Evolutionary conservation across 805 yeast species (phyloP), one percentile per base, ranked within the genome.

Genomic region (Wickerhamomyces sydowiorum): DNA sequence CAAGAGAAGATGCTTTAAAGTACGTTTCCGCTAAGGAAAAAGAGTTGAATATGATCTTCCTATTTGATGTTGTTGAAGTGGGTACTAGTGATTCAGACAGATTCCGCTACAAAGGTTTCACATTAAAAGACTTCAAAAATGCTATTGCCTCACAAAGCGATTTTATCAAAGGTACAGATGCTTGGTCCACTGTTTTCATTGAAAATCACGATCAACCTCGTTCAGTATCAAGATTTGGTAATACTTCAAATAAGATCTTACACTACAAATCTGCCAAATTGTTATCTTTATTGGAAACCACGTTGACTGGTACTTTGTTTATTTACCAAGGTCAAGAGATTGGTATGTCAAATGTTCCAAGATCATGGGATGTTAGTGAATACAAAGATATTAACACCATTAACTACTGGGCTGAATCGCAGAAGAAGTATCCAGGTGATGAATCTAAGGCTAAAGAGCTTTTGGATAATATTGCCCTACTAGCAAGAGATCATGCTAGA

Each of bases 121-220:
- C 40, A 15, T 56, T 72, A 48, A 49, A 56, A 10, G 71, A 71
- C 15, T 62, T 69, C 53, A 74, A 74, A 51, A 54, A 62, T 27
- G 69, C 73, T 7, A 49, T 72, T 32, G 44, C 54, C 36, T 56
- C 45, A 17, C 62, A 63, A 51, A 56, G 64, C 43, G 55, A 53
- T 7, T 71, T 70, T 48, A 62, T 69, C 45, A 68, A 71, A 37
- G 71, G 64, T 17, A 68, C 76, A 17, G 82, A 76, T 48, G 78
- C 76, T 15, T 77, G 82, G 82, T 59, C 75, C 27, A 72, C 82
- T 14, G 66, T 69, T 15, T 76, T 70, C 58, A 54, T 71, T 43
- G 82, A 77, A 56, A 77, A 77, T 54, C 83, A 77, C 53, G 82
- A 77, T 57, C 81, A 74, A 51, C 73, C 81, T 12, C 65, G 82